Base-by-base conservation (phyloP, 2,329 filamentous ascomycete genomes). In the Pseudocercospora macadamiae region DNA sequence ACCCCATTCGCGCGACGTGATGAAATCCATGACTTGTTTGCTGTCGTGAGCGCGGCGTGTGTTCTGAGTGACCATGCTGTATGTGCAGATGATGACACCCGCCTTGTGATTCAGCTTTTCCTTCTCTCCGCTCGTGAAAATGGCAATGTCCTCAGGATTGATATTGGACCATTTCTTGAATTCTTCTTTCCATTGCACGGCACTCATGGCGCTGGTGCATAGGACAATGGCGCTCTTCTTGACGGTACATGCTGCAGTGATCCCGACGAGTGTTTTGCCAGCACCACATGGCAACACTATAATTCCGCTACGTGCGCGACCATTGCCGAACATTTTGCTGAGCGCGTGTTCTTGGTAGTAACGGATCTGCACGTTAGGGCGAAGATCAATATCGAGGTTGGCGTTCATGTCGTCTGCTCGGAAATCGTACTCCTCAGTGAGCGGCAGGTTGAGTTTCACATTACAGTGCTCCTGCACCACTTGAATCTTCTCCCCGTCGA, bases 81-180 rank as follows among this genome's bases (percentile, higher is more conserved):
- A 99, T 1, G 95, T 99, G 9, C 93, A 96, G 53, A 99, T 92
- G 65, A 99, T 96, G 65, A 99, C 93, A 71, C 95, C 95, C 1
- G 95, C 96, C 71, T 91, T 93, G 51, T 93, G 86, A 1, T 88
- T 87, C 69, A 99, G 96, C 53, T 83, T 82, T 57, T 88, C 87
- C 76, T 99, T 99, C 73, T 91, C 91, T 66, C 96, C 92, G 0
- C 93, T 93, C 0, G 95, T 97, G 75, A 99, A 99, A 55, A 96
- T 87, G 26, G 93, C 91, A 70, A 99, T 93, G 70, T 97, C 92
- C 66, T 93, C 89, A 0, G 93, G 91, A 67, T 93, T 89, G 62
- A 96, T 96, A 71, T 97, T 97, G n/a, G 93, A 97, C 95, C 95
- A 99, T 69, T 97, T 96, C 64, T 97, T 79, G 72, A 99, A 99